Conservation (phyloP, 164 flowering plant genomes). For the Warburgia ugandensis region DNA sequence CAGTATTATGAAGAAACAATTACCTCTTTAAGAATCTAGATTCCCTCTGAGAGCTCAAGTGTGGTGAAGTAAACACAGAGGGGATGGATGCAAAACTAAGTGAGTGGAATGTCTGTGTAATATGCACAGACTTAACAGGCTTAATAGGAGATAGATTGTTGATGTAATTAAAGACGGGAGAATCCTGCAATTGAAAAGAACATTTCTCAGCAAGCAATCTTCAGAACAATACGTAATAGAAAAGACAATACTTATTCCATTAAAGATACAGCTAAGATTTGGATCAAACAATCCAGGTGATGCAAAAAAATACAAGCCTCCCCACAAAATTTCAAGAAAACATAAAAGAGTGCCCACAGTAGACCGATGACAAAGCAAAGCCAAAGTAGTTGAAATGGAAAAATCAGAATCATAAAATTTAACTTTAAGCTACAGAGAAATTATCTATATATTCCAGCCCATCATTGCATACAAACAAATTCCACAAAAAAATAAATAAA, state of each 20-base stretch:
- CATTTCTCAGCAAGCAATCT: neutral
- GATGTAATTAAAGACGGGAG: constrained; percentile 83
- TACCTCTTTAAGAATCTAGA: constrained; percentile 61
- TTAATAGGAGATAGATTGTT: constrained; percentile 91
- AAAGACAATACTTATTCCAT: neutral
- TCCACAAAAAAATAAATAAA: too few relatives aligned
- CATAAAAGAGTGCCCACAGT: too few relatives aligned
- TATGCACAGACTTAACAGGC: constrained; percentile 67
- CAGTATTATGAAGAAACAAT: constrained; percentile 4
- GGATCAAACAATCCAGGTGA: too few relatives aligned
- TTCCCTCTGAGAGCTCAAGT: constrained; percentile 50
- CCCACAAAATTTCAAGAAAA: too few relatives aligned
- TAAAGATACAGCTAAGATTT: too few relatives aligned
- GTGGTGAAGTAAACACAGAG: constrained; percentile 88
- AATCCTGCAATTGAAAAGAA: constrained; percentile 61
- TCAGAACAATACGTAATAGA: neutral
- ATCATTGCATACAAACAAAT: too few relatives aligned
- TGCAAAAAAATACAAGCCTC: too few relatives aligned
- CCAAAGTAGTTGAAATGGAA: too few relatives aligned
- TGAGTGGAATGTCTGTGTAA: constrained; percentile 61
- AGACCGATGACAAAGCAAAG: too few relatives aligned
- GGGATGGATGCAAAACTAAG: constrained; percentile 69
- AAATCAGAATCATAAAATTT: too few relatives aligned
- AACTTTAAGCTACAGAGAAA: too few relatives aligned
- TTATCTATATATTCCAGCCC: too few relatives aligned